Base-by-base conservation (phyloP, 345 rosid genomes). In the Citrus reticulata region DNA sequence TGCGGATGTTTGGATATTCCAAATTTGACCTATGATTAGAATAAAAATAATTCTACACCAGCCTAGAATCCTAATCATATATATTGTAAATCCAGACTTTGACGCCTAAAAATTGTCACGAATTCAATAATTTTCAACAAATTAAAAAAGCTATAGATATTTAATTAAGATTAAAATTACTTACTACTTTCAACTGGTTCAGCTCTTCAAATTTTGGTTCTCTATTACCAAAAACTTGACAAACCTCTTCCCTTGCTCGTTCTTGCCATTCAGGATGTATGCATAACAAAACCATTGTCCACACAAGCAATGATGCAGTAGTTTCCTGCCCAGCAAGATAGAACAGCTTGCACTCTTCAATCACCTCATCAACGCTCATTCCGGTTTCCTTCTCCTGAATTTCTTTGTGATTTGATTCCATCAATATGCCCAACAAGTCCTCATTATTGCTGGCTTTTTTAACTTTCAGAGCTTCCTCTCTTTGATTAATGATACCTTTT, bases 311-410 rank as follows among this genome's bases (percentile, higher is more conserved):
- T 42, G 81, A 77, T 27, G 90, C 76, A 7, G 91, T 86, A 22
- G 91, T 90, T 58, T 86, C 90, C 68, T 91, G 91, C 39, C 97
- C 91, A 9, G 93, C 93, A 9, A 90, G 73, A 76, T 90, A 93
- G 79, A 93, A 89, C 39, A 89, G 81, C 72, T 91, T 90, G 74
- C 97, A 91, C 70, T 91, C 93, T 63, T 87, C 95, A 34, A 92
- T 87, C 37, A 85, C 84, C 17, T 85, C 87, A 20, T 83, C 80
- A 8, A 74, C 72, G 14, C 84, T 88, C 83, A 90, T 78, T 63
- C 88, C 87, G 2, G 0, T 37, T 71, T 51, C 74, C 17, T 67
- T 49, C 17, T 86, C 83, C 27, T 81, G 76, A 61, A 85, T 85
- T 65, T 84, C 85, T 71, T 22, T 74, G 19, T 78, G 55, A 67